Conservation (phyloP, 2,329 filamentous ascomycete species). For the Monosporascus sp. region DNA sequence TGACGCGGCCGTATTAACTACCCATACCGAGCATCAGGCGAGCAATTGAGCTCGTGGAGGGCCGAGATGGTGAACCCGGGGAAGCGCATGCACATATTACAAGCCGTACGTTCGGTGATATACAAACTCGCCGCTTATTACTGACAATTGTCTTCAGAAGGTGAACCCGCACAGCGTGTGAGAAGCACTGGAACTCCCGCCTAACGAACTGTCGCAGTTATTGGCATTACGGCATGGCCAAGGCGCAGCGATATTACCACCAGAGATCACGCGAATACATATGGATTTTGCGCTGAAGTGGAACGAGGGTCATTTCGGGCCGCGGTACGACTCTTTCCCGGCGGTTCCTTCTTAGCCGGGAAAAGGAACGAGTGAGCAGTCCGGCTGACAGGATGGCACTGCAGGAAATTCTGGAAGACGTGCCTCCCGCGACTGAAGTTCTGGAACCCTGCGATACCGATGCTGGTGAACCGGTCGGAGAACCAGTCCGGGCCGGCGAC, state of each 20-base stretch:
- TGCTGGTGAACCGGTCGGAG: conserved; percentile 69
- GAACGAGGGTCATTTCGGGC: conserved; percentile 65
- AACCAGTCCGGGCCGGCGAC: conserved; percentile 52
- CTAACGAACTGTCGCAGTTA: conserved; percentile 15
- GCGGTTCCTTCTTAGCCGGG: neutral
- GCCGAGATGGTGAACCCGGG: conserved; percentile 31
- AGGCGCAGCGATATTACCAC: conserved; percentile 75
- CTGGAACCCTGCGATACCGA: conserved; percentile 81
- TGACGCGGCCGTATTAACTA: too few relatives aligned
- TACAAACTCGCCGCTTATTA: conserved; percentile 3
- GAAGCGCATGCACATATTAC: conserved; percentile 29
- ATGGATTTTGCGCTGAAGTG: conserved; percentile 62
- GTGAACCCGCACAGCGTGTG: conserved; percentile 14
- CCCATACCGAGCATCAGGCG: neutral
- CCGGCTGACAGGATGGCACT: conserved; percentile 19
- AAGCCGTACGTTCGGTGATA: conserved; percentile 19
- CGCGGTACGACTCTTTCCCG: conserved; percentile 49
- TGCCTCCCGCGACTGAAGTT: conserved; percentile 86
- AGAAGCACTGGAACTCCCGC: neutral
- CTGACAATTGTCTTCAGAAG: conserved; percentile 24
- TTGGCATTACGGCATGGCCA: conserved; percentile 64
- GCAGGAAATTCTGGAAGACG: conserved; percentile 82
- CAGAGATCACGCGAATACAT: conserved; percentile 69
- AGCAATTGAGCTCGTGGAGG: conserved; percentile 15
- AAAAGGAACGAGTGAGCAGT: conserved; percentile 41